Percentiles rank a stretch among this genome's conserved stretches.
These are phyloP conservation scores for Pholiota adiposa DNA, from an alignment of 1,284 basidiomycete genomes.

Conservation along the genomic window DNA sequence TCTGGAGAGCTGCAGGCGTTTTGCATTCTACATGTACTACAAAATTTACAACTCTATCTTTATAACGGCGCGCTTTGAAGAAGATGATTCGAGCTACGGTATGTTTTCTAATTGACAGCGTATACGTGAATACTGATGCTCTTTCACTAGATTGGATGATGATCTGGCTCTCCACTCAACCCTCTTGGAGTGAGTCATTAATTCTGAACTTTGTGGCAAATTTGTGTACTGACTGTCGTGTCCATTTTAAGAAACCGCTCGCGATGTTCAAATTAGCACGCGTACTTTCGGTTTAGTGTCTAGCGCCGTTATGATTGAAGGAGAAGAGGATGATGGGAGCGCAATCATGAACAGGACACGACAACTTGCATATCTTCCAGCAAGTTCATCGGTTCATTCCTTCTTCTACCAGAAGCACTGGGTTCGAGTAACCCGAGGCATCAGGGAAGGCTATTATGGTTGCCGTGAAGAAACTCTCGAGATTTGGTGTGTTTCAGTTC, in stretches of 20 bases:
- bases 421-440: slow-evolving; percentile 46
- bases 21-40: slow-evolving; percentile 45
- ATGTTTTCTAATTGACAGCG: slow-evolving; percentile 25
- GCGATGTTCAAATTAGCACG: slow-evolving; percentile 58
- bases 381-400: slow-evolving; percentile 44
- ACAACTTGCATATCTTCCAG: slow-evolving; percentile 53
- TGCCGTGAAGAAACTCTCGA: slow-evolving; percentile 39
- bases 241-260: slow-evolving; percentile 40
- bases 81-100: slow-evolving; percentile 62
- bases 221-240: not conserved
- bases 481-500: slow-evolving; percentile 45
- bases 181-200: slow-evolving; percentile 44
- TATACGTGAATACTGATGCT: not conserved
- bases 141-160: slow-evolving; percentile 60
- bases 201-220: not conserved
- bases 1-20: slow-evolving; percentile 60
- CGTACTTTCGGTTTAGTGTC: slow-evolving; percentile 40
- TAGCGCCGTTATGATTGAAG: slow-evolving; percentile 36
- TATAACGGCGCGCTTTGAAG: slow-evolving; percentile 64
- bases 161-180: slow-evolving; percentile 61
- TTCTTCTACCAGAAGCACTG: slow-evolving; percentile 56
- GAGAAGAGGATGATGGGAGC: slow-evolving; percentile 40
- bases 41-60: slow-evolving; percentile 56
- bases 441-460: slow-evolving; percentile 37
- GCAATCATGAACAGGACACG: slow-evolving; percentile 31